A percentile compares a stretch with the other conserved stretches of the same genome.
Evolutionary conservation across 2,329 filamentous ascomycete species (phyloP).

Genomic region (Pseudocercospora eumusae): DNA sequence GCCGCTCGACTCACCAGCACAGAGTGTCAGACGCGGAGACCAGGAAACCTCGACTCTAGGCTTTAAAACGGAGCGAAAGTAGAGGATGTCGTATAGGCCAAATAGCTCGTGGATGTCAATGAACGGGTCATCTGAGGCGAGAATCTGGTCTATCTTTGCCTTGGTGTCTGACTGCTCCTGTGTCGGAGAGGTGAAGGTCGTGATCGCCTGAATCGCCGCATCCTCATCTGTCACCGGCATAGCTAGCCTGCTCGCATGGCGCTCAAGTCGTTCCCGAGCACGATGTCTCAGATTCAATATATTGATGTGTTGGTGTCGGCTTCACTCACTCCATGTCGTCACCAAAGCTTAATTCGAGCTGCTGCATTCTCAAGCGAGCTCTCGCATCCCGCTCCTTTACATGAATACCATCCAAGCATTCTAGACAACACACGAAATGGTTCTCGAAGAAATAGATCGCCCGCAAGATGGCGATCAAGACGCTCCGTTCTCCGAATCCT

Average conservation of each 20-base stretch:
- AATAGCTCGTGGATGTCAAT: conserved; percentile 47
- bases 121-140: conserved; percentile 43
- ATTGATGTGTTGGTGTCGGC: neutral
- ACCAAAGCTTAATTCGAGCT: neutral
- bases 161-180: conserved; percentile 40
- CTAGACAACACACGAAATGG: conserved; percentile 11
- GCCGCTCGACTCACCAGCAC: conserved; percentile 40
- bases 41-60: conserved; percentile 47
- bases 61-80: conserved; percentile 46
- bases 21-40: conserved; percentile 49
- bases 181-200: conserved; percentile 40
- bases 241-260: neutral
- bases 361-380: conserved; percentile 1
- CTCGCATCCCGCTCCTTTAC: neutral
- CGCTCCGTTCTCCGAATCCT: conserved; percentile 32
- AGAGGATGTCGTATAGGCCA: conserved; percentile 45
- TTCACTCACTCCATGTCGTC: conserved; percentile 3
- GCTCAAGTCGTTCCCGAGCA: neutral
- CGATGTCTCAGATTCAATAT: neutral
- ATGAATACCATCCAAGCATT: neutral
- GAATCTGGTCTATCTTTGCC: conserved; percentile 41
- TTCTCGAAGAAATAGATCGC: conserved; percentile 20
- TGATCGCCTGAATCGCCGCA: conserved; percentile 44
- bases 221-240: conserved; percentile 48
- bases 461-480: conserved; percentile 45